Base-by-base conservation (phyloP, 257 asterid species). In the Plectranthus barbatus region DNA sequence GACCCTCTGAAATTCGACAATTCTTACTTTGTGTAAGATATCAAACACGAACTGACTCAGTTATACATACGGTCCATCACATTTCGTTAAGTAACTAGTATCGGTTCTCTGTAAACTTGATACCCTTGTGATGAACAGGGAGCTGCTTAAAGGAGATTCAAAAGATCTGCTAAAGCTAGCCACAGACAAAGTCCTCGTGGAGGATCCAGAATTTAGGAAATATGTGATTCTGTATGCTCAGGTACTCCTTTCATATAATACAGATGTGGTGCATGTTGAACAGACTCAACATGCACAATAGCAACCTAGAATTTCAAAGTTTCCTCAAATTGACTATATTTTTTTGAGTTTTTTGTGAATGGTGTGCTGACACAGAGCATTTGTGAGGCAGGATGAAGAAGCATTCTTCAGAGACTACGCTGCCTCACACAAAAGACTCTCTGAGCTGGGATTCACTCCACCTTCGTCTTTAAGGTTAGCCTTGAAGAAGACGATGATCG, bases 1-100 rank as follows among this genome's bases (percentile, higher is more conserved):
- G 89, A 88, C 41, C 95, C 95, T 73, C 83, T 76, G 56, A 86
- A 81, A 80, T 92, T 92, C 46, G 97, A 92, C 80, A 84, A 92
- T 65, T 83, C 95, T 12, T 88, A 86, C 72, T 92, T 83, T 53
- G 64, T 69, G 98, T 92, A 83, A 78, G 91, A 64, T 61, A 50
- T 29, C 21, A n/a, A 6, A 31, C 56, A 56, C 20, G 50, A 24
- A 56, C 31, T 39, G 6, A 31, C 36, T 36, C 7, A 2, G 17
- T 44, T 54, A 1, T 26, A 26, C 5, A 26, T 51, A 9, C 23
- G 19, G 11, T 42, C 33, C 21, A n/a, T 46, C 10, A 19, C 57
- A 8, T 48, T 48, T 52, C 31, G 4, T 29, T n/a, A 31, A 49
- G 23, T 11, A 48, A 48, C 29, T 46, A 4, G 5, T 56, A 14